phyloP scores from a whole-genome alignment of 73 alveolate species.

The Stentor roeselii region DNA sequence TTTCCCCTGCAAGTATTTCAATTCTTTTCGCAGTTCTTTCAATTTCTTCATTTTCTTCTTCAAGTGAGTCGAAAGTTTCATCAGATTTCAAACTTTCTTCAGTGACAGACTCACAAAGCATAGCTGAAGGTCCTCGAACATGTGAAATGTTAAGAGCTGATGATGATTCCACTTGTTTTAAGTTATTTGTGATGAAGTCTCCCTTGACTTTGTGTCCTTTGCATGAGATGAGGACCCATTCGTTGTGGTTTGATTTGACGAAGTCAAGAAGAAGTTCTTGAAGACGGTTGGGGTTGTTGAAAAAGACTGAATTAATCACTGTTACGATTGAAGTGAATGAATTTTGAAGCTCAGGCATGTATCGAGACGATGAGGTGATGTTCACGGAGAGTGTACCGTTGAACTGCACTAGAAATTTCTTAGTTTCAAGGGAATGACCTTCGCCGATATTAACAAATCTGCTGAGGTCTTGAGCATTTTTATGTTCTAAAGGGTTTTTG shows the following conservation, averaged over 20 bases:
- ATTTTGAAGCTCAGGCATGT: constrained; percentile 5
- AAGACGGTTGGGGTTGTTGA: not conserved
- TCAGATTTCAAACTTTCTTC: constrained; percentile 3
- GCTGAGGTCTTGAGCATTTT: not conserved
- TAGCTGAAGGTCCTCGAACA: not conserved
- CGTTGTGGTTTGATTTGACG: not conserved
- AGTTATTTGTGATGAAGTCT: not conserved
- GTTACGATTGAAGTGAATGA: not conserved
- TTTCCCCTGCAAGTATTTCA: not conserved
- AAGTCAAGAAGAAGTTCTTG: constrained; percentile 16
- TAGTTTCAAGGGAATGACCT: not conserved
- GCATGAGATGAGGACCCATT: constrained; percentile 4
- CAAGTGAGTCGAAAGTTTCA: not conserved
- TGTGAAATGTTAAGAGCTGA: not conserved
- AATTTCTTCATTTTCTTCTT: not conserved
- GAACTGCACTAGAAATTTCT: not conserved
- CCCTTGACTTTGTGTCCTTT: not conserved
- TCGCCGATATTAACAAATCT: not conserved
- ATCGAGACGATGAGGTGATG: not conserved
- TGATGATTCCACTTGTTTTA: too few relatives aligned
- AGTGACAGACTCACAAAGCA: not conserved
- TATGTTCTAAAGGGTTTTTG: not conserved
- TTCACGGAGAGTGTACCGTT: not conserved
- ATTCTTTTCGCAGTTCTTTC: not conserved
- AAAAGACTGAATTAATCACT: not conserved